phyloP scores from a whole-genome alignment of 225 moss, liverwort and hornwort species.

The Asterella californica region DNA sequence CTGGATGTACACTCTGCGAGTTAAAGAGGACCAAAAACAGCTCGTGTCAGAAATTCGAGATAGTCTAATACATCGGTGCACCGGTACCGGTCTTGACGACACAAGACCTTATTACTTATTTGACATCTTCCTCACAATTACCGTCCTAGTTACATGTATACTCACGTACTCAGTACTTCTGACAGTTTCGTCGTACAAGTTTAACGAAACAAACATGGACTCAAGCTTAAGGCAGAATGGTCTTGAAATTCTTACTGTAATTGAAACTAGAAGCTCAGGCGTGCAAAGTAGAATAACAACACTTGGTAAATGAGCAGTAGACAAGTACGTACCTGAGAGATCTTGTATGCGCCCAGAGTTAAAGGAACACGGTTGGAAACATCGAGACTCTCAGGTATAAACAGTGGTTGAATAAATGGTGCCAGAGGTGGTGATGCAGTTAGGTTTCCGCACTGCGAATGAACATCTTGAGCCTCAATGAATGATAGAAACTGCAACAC shows the following conservation, averaged over 20 bases:
- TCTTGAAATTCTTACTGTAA: too few species aligned
- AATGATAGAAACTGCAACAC: neutral
- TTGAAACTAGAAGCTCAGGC: too few species aligned
- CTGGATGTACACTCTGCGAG: conserved; percentile 15
- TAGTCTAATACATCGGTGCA: neutral
- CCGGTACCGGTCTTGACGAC: too few species aligned
- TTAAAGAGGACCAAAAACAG: neutral
- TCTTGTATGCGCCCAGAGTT: neutral
- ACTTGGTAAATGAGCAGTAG: neutral
- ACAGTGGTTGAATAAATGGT: neutral
- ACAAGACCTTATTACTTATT: too few species aligned
- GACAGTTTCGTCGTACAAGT: too few species aligned
- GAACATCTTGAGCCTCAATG: neutral
- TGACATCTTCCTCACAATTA: too few species aligned
- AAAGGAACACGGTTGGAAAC: neutral
- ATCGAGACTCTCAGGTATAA: neutral
- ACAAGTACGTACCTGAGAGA: conserved; percentile 1
- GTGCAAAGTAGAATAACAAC: too few species aligned
- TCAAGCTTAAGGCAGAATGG: too few species aligned
- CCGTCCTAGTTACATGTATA: too few species aligned
- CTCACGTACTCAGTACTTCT: neutral
- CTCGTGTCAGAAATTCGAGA: conserved; percentile 1
- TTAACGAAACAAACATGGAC: too few species aligned
- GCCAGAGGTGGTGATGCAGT: neutral
- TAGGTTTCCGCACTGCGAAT: neutral